Evolutionary conservation across 805 yeast genomes (phyloP), one percentile per base, ranked within the genome.

Genomic region (Wickerhamomyces bisporus): DNA sequence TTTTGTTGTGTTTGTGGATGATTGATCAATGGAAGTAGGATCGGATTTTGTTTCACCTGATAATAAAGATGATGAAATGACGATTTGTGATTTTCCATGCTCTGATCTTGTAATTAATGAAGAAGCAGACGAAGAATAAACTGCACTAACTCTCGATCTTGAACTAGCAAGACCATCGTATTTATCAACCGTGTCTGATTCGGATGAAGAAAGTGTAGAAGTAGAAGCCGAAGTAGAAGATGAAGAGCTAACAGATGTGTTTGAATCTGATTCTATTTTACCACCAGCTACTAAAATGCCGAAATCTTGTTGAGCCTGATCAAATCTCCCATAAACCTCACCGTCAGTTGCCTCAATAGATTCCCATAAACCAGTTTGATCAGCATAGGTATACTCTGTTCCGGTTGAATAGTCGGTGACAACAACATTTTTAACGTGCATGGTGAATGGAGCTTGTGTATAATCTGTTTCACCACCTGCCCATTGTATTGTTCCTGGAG

Each of bases 391-490:
- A 56, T 82, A 82, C 43, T 69, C 65, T 3, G 65, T 49, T 35
- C 89, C 91, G 17, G 78, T 64, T 2, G 87, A 81, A 54, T 80
- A 82, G 60, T 82, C 88, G 18, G 78, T 66, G n/a, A 85, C 81
- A 21, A 69, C 57, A 30, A 86, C 53, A 4, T 70, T 65, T 52
- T 79, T 66, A 47, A 88, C 69, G 47, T 68, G 53, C 84, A 85
- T 81, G 15, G 77, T 53, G 60, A 79, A 86, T 36, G 32, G 32
- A 20, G 77, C 86, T 20, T 73, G 54, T 5, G 73, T 44, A 53
- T 77, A 82, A 54, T 84, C 80, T 12, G 87, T 77, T 15, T 48
- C 41, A 40, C 94, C 95, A 41, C 91, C 91, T 4, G 91, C 87
- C 93, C 93, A 83, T 52, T 76, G 77, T 40, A 83, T 81, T 2